Percentiles rank a stretch among this genome's conserved stretches.
Conservation (phyloP, 768 basidiomycete species). For the Tulasnella sp. region DNA sequence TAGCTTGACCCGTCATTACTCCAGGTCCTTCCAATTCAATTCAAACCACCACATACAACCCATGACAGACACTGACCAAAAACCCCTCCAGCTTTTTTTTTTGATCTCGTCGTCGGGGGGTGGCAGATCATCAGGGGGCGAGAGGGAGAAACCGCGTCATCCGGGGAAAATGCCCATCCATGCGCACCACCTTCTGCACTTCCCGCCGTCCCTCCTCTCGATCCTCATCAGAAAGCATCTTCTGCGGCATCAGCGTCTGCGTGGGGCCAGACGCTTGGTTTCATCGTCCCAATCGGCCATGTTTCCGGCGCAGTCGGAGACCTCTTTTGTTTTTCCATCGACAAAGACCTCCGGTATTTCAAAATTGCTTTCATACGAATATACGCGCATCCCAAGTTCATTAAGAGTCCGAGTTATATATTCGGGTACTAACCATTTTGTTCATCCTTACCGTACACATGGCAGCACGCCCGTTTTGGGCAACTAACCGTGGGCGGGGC, state of each 20-base stretch:
- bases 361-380: no score
- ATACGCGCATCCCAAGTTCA: no score
- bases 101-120: neutral
- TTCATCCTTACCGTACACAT: neutral
- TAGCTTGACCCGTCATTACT: constrained; percentile 5
- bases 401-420: neutral
- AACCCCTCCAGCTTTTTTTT: neutral
- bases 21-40: constrained; percentile 2
- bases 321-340: neutral
- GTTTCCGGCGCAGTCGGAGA: neutral
- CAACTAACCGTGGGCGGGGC: neutral
- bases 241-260: neutral
- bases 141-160: neutral
- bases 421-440: neutral
- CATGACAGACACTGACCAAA: neutral
- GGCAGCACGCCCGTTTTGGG: neutral
- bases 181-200: neutral
- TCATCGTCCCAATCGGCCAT: neutral
- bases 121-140: neutral
- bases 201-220: neutral
- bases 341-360: neutral
- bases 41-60: neutral
- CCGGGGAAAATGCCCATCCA: neutral
- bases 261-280: neutral
- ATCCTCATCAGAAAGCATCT: neutral